Base-by-base conservation (phyloP, 225 moss, liverwort and hornwort species). In the Bryum argenteum region DNA sequence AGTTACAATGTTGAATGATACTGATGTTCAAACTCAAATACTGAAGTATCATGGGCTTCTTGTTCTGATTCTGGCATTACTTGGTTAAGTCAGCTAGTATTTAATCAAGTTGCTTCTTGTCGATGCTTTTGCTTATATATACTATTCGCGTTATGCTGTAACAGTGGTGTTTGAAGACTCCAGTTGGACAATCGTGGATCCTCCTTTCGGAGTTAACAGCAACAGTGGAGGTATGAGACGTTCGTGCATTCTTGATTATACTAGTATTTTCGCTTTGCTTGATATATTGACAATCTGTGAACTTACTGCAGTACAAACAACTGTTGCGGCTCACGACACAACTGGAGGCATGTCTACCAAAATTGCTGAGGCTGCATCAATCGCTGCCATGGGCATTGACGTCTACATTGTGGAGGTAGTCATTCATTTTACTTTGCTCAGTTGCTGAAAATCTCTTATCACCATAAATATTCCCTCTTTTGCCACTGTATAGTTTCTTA, bases 341-440 rank as follows among this genome's bases (percentile, higher is more conserved):
- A 97, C 97, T 66, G 97, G 97, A 82, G 94, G 94, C 58, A 97
- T 97, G 93, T 83, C 91, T 63, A 87, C 91, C 19, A 97, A 97
- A 87, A 94, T 97, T 45, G 88, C 90, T n/a, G 97, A 97, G 84
- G 97, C 94, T 70, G 97, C 97, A 11, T 86, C 90, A 45, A 89
- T 97, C 47, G 97, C 94, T 74, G 83, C 83, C 61, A 75, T 75
- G 80, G 97, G 97, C 40, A 85, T 91, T 57, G 84, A 83, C 60
- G 97, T 97, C 17, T 83, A 88, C 14, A 84, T 97, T 76, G 97
- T 90, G 56, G 81, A 91, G 91, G 96, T 91, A 75, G 70, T 61
- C 1, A 9, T 59, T 55, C 10, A 9, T 10, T 70, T 3, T 52
- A 10, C 12, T 38, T 21, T 38, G 33, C 33, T 33, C 33, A 33